Percentiles rank a stretch among this genome's conserved stretches.
Evolutionary conservation across 148 eudicot species (phyloP).

Genomic region (Talinum fruticosum): DNA sequence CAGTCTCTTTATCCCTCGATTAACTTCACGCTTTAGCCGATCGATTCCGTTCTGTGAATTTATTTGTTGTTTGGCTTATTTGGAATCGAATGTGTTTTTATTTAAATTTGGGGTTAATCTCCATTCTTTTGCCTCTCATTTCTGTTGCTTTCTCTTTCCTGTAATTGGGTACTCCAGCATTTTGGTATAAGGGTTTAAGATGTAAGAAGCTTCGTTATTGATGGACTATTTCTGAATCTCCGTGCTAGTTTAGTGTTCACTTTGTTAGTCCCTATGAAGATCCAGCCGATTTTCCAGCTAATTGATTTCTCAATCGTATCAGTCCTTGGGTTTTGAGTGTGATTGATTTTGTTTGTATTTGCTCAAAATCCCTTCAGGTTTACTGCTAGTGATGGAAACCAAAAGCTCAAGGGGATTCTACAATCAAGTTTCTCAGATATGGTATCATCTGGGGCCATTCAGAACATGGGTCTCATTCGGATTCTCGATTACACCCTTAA

Average conservation of each 20-base stretch:
- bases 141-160: not conserved
- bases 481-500: constrained; percentile 71
- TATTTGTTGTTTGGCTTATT: too few species aligned
- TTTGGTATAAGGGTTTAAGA: not conserved
- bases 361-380: constrained; percentile 44
- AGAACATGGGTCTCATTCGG: constrained; percentile 78
- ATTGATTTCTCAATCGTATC: not conserved
- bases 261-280: not conserved
- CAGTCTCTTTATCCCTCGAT: constrained; percentile 2
- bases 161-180: not conserved
- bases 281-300: not conserved
- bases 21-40: not conserved
- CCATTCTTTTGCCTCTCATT: not conserved
- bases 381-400: constrained; percentile 76
- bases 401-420: constrained; percentile 66
- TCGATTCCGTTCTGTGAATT: not conserved
- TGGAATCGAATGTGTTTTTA: not conserved
- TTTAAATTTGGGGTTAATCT: not conserved
- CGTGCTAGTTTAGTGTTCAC: not conserved
- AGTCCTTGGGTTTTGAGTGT: not conserved
- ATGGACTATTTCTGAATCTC: not conserved
- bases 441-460: constrained; percentile 70
- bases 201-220: not conserved
- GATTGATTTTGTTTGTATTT: constrained; percentile 2
- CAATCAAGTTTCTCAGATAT: constrained; percentile 62